Percentiles rank a stretch among this genome's conserved stretches.
Conservation (phyloP, 345 rosid species). For the Camelina laxa region DNA sequence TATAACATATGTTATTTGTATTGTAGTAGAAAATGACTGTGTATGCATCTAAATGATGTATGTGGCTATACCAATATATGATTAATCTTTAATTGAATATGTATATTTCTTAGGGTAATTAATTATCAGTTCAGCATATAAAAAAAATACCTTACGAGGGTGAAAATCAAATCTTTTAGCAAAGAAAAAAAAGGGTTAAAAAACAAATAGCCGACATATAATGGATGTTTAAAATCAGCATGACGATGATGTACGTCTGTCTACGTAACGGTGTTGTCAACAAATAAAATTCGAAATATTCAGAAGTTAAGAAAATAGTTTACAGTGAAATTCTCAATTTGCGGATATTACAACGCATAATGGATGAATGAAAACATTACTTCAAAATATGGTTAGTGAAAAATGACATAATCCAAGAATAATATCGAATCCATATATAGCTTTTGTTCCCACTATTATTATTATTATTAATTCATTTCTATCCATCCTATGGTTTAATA, state of each 20-base stretch:
- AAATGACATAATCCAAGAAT: background rate
- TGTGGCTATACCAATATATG: background rate
- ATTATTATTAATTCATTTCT: background rate
- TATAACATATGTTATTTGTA: background rate
- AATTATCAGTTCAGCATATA: background rate
- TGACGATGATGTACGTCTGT: background rate
- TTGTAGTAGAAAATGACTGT: background rate
- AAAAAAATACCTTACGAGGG: background rate
- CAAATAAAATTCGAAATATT: background rate
- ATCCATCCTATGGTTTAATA: background rate
- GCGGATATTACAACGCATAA: background rate
- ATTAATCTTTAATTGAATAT: background rate
- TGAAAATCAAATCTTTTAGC: too few species aligned
- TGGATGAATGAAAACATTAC: background rate
- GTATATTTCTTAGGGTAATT: background rate
- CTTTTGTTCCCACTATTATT: constrained; percentile 19
- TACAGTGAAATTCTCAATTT: background rate
- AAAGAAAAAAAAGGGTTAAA: too few species aligned
- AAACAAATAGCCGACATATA: background rate
- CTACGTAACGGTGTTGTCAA: too few species aligned
- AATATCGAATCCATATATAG: background rate
- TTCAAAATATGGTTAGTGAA: background rate
- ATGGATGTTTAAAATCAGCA: background rate
- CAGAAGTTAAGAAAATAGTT: background rate
- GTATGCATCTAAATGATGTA: background rate